Conservation (phyloP, 441 rosid genomes). For the Dalechampia spathulata region DNA sequence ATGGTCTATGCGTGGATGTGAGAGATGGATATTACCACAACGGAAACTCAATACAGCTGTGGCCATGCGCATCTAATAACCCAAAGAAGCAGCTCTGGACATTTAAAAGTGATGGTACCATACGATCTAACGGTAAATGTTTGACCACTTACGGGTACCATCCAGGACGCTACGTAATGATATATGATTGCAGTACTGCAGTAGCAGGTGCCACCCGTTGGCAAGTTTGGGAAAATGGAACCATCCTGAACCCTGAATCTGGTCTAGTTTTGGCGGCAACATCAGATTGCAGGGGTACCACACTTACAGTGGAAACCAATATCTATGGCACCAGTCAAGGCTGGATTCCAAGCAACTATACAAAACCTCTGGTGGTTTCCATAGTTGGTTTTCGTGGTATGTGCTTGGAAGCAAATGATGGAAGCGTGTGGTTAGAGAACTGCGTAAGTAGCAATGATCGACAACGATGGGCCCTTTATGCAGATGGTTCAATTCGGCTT, state of each 20-base stretch:
- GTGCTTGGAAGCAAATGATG: background rate
- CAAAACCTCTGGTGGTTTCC: background rate
- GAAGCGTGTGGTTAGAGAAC: background rate
- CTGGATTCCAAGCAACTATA: background rate
- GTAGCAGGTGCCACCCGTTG: background rate
- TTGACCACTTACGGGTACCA: too few relatives aligned
- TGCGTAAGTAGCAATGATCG: background rate
- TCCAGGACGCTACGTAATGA: too few relatives aligned
- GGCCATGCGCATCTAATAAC: background rate
- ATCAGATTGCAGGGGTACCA: background rate
- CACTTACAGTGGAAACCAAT: background rate
- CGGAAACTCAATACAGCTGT: background rate
- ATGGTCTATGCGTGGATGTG: constrained; percentile 1
- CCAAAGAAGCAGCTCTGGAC: too few relatives aligned
- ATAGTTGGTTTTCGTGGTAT: background rate
- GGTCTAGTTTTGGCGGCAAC: background rate
- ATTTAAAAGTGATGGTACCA: too few relatives aligned
- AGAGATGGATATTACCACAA: background rate
- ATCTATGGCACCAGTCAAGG: background rate
- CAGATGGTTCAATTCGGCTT: background rate
- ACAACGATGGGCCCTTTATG: background rate
- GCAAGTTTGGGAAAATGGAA: background rate
- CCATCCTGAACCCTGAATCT: background rate
- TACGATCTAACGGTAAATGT: too few relatives aligned
- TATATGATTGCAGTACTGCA: too few relatives aligned